Conservation (phyloP, 495 filamentous ascomycete genomes). For the Poronia punctata region DNA sequence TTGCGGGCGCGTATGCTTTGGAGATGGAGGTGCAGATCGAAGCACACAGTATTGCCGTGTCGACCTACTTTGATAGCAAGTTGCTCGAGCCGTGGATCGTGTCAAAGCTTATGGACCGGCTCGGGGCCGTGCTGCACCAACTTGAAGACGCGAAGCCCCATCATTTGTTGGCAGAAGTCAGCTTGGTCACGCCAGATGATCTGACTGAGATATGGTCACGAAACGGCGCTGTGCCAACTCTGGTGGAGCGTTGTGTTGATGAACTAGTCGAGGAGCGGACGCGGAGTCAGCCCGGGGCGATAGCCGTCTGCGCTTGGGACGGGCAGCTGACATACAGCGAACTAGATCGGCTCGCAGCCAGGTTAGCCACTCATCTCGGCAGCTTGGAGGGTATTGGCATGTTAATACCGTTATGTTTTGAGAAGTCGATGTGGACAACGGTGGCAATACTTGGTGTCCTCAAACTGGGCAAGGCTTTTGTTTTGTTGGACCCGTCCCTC, state of each 20-base stretch:
- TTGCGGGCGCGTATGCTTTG: too few species aligned
- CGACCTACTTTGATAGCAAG: too few species aligned
- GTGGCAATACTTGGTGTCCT: constrained; percentile 34
- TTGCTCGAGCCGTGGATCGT: too few species aligned
- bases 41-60: too few species aligned
- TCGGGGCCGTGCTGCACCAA: too few species aligned
- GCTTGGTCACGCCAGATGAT: too few species aligned
- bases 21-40: too few species aligned
- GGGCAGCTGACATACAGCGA: constrained; percentile 26
- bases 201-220: constrained; percentile 14
- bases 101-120: too few species aligned
- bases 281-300: constrained; percentile 7
- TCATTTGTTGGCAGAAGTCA: too few species aligned
- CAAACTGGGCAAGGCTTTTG: constrained; percentile 28
- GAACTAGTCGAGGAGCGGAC: constrained; percentile 1
- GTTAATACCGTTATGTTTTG: constrained; percentile 37
- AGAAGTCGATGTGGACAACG: constrained; percentile 37
- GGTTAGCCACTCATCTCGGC: constrained; percentile 27
- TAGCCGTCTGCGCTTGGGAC: constrained; percentile 24
- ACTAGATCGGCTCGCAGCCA: constrained; percentile 21
- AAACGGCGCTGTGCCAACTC: not conserved
- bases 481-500: not conserved
- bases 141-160: too few species aligned
- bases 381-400: constrained; percentile 25
- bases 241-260: constrained; percentile 17